A percentile compares a stretch with the other conserved stretches of the same genome.
Conservation (phyloP, 345 rosid species). For the Carallia brachiata region DNA sequence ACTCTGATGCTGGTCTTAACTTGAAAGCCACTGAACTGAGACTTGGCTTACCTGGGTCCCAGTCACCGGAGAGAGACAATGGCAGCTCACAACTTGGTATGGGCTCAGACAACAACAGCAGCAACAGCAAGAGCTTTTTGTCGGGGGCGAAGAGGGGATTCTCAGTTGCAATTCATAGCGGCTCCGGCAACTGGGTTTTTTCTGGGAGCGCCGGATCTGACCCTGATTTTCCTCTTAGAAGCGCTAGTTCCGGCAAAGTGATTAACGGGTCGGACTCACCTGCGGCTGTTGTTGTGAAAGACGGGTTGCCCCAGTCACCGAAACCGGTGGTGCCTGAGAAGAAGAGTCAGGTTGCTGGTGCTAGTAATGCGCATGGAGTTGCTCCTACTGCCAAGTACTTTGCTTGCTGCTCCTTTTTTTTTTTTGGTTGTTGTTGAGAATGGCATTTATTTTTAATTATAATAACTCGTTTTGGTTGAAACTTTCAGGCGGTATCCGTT, state of each 20-base stretch:
- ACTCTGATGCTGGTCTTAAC: slow-evolving; percentile 41
- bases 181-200: slow-evolving; percentile 51
- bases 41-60: slow-evolving; percentile 75
- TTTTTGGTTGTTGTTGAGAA: neutral
- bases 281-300: slow-evolving; percentile 33
- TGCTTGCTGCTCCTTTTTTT: neutral
- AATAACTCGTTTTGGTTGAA: neutral
- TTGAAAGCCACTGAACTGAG: slow-evolving; percentile 74
- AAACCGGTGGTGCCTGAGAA: slow-evolving; percentile 40
- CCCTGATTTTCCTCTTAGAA: slow-evolving; percentile 29
- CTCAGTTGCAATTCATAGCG: slow-evolving; percentile 47
- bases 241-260: slow-evolving; percentile 21
- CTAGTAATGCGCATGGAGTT: slow-evolving; percentile 28
- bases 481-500: too few species aligned
- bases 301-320: slow-evolving; percentile 29
- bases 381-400: slow-evolving; percentile 54
- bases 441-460: neutral
- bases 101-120: neutral
- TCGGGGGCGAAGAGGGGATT: slow-evolving; percentile 62
- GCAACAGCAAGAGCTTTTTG: slow-evolving; percentile 29
- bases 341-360: slow-evolving; percentile 28
- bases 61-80: slow-evolving; percentile 49
- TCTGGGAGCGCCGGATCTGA: slow-evolving; percentile 34
- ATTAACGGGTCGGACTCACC: slow-evolving; percentile 22
- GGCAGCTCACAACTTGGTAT: slow-evolving; percentile 15